phyloP scores from a whole-genome alignment of 495 filamentous ascomycete species.

The Penicillium angulare region DNA sequence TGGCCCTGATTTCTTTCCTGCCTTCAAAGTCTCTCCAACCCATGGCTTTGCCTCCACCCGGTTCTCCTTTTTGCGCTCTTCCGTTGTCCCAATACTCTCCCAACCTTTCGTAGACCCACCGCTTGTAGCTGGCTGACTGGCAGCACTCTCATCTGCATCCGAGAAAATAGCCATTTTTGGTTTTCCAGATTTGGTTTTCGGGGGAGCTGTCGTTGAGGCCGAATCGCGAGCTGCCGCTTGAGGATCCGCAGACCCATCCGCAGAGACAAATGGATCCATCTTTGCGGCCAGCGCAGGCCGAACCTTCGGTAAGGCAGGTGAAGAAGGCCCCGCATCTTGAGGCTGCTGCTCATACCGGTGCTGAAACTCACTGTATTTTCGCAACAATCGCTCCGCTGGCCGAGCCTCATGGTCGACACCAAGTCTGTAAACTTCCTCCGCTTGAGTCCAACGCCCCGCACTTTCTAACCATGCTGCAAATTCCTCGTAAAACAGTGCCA shows the following conservation, averaged over 20 bases:
- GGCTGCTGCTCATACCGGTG: conserved; percentile 65
- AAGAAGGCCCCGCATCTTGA: conserved; percentile 65
- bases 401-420: conserved; percentile 87
- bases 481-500: conserved; percentile 97
- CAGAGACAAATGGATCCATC: conserved; percentile 69
- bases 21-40: conserved; percentile 88
- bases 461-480: conserved; percentile 90
- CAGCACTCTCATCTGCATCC: conserved; percentile 53
- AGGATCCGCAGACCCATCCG: conserved; percentile 52
- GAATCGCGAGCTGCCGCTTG: conserved; percentile 55
- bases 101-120: conserved; percentile 66
- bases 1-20: conserved; percentile 71
- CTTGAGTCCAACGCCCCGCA: conserved; percentile 82
- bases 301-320: conserved; percentile 80
- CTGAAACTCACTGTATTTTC: conserved; percentile 91
- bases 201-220: conserved; percentile 41
- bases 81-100: conserved; percentile 84
- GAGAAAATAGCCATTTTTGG: conserved; percentile 93
- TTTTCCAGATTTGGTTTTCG: conserved; percentile 60
- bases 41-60: conserved; percentile 81
- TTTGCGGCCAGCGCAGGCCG: conserved; percentile 86
- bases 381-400: conserved; percentile 72
- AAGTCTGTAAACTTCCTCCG: conserved; percentile 86
- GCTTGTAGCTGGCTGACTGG: conserved; percentile 43
- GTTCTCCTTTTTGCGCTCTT: conserved; percentile 93